These are phyloP conservation scores for Trichosporon inkin DNA, from an alignment of 1,284 basidiomycete species.

Conservation along the genomic window DNA sequence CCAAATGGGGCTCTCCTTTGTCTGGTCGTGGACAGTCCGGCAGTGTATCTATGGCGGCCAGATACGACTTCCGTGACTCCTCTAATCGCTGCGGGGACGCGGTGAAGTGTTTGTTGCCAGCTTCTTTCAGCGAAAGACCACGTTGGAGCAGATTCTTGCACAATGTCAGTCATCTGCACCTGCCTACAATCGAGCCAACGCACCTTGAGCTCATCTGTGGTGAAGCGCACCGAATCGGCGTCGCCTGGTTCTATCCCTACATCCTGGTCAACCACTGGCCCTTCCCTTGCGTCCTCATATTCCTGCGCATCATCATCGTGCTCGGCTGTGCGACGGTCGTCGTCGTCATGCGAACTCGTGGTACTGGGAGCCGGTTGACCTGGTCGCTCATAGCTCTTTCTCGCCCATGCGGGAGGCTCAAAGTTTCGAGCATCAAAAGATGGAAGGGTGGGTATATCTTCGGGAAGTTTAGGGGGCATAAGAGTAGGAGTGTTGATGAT, in stretches of 20 bases:
- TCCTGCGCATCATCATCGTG: not conserved
- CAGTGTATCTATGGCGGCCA: constrained; percentile 31
- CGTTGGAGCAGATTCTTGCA: constrained; percentile 27
- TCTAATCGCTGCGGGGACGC: constrained; percentile 30
- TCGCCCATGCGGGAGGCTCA: constrained; percentile 39
- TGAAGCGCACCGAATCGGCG: constrained; percentile 18
- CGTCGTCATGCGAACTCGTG: not conserved
- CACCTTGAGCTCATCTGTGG: constrained; percentile 28
- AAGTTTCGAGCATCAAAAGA: constrained; percentile 34
- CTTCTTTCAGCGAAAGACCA: constrained; percentile 29
- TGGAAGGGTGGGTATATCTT: constrained; percentile 16
- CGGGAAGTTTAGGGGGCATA: constrained; percentile 3
- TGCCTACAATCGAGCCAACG: not conserved
- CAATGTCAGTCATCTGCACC: not conserved
- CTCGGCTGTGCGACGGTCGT: constrained; percentile 4
- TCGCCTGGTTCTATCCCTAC: constrained; percentile 39
- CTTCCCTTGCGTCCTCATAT: constrained; percentile 12
- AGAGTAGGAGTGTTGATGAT: not conserved
- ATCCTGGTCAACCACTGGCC: constrained; percentile 36
- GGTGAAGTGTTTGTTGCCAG: constrained; percentile 42
- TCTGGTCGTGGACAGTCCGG: constrained; percentile 13
- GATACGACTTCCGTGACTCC: constrained; percentile 33
- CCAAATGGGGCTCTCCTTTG: not conserved
- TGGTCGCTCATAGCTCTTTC: not conserved
- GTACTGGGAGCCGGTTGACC: not conserved